Evolutionary conservation across 805 yeast genomes (phyloP).

Genomic region (Kodamaea kakaduensis): DNA sequence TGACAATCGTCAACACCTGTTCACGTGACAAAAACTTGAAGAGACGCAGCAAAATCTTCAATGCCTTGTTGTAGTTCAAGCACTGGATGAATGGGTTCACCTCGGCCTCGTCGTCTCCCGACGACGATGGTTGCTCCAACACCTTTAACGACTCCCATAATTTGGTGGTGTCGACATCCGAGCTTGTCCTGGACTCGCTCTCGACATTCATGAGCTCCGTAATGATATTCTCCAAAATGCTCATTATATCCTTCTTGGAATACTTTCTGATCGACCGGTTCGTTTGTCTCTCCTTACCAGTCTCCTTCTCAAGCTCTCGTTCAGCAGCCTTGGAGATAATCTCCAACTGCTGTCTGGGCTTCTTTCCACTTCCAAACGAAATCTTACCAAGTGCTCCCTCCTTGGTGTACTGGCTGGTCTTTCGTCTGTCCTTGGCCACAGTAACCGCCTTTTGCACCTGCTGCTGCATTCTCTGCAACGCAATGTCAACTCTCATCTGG

Average conservation of each 20-base stretch:
- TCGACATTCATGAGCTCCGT: slow-evolving; percentile 75
- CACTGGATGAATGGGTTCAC: slow-evolving; percentile 81
- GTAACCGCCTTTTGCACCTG: slow-evolving; percentile 96
- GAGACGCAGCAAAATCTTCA: slow-evolving; percentile 83
- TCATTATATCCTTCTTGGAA: slow-evolving; percentile 46
- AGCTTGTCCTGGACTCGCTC: slow-evolving; percentile 44
- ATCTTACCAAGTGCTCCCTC: slow-evolving; percentile 92
- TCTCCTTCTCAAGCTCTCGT: slow-evolving; percentile 38
- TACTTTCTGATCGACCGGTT: slow-evolving; percentile 29
- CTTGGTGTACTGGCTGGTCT: slow-evolving; percentile 56
- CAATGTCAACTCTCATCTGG: slow-evolving; percentile 79
- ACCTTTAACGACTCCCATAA: slow-evolving; percentile 80
- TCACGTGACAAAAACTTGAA: slow-evolving; percentile 77
- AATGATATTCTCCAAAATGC: slow-evolving; percentile 74
- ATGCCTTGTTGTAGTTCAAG: slow-evolving; percentile 79
- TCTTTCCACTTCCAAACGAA: slow-evolving; percentile 70
- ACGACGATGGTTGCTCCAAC: slow-evolving; percentile 55
- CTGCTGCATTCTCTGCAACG: slow-evolving; percentile 95
- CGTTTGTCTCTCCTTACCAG: slow-evolving; percentile 24
- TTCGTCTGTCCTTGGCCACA: slow-evolving; percentile 86
- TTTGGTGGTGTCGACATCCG: slow-evolving; percentile 34
- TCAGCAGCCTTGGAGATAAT: slow-evolving; percentile 50
- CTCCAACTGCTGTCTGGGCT: slow-evolving; percentile 83
- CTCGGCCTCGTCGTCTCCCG: slow-evolving; percentile 43
- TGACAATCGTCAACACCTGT: slow-evolving; percentile 71